phyloP scores from a whole-genome alignment of 768 basidiomycete genomes.

The Cystofilobasidium ferigula region DNA sequence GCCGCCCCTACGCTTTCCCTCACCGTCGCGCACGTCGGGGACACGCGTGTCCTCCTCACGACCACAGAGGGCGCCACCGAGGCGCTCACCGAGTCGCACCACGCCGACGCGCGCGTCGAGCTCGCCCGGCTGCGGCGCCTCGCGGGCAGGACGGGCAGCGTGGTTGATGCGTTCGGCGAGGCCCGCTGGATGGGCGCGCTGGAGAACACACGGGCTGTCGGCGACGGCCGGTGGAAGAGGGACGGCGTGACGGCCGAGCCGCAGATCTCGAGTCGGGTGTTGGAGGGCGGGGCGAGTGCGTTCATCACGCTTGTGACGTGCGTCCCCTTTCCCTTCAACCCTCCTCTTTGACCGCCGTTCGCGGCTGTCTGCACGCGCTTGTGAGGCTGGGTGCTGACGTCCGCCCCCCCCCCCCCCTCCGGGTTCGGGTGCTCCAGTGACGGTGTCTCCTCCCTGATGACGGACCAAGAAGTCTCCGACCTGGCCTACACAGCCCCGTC shows the following conservation, averaged over 20 bases:
- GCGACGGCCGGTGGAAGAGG: slow-evolving; percentile 28
- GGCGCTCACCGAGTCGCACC: slow-evolving; percentile 88
- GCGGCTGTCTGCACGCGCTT: background rate
- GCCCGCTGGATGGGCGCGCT: slow-evolving; percentile 92
- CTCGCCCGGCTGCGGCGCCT: slow-evolving; percentile 70
- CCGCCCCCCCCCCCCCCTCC: background rate
- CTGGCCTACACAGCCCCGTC: slow-evolving; percentile 38
- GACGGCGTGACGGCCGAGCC: slow-evolving; percentile 50
- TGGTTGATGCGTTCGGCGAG: slow-evolving; percentile 92
- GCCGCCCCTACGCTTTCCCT: slow-evolving; percentile 60
- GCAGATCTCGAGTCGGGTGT: slow-evolving; percentile 20
- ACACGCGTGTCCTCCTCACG: slow-evolving; percentile 77
- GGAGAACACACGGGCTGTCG: slow-evolving; percentile 78
- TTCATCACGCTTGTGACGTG: slow-evolving; percentile 71
- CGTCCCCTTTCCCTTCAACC: background rate
- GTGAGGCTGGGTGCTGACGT: too few species aligned
- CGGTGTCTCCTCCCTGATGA: slow-evolving; percentile 78
- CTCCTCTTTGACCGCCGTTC: background rate
- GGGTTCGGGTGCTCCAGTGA: too few species aligned
- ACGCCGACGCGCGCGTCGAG: slow-evolving; percentile 83
- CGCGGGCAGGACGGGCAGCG: slow-evolving; percentile 55
- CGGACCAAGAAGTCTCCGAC: slow-evolving; percentile 90
- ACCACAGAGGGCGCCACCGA: slow-evolving; percentile 60
- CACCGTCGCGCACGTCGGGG: slow-evolving; percentile 76
- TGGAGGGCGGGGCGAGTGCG: slow-evolving; percentile 52